phyloP scores from a whole-genome alignment of 805 yeast species.

The Kuraishia floccosa region DNA sequence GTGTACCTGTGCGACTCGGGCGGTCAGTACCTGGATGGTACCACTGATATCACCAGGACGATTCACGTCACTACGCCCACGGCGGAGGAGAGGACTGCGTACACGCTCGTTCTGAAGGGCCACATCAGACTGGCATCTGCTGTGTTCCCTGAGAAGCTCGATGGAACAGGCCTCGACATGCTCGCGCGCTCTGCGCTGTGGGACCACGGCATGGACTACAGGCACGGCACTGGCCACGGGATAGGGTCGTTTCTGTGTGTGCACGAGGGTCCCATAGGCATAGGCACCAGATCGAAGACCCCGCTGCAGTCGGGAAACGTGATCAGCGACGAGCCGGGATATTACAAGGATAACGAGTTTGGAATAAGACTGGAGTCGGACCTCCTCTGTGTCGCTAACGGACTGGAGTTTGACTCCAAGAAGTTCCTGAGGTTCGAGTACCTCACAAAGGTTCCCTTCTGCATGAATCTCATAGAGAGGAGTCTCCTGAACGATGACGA shows the following conservation, averaged over 20 bases:
- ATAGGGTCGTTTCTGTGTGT: slow-evolving; percentile 51
- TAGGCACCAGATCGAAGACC: slow-evolving; percentile 28
- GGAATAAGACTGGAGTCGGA: slow-evolving; percentile 90
- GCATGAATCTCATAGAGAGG: slow-evolving; percentile 60
- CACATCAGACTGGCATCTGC: slow-evolving; percentile 36
- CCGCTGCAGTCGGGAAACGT: slow-evolving; percentile 61
- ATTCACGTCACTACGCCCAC: slow-evolving; percentile 40
- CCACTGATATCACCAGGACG: slow-evolving; percentile 56
- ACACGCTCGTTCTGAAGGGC: slow-evolving; percentile 50
- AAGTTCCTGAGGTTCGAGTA: slow-evolving; percentile 67
- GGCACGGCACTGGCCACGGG: slow-evolving; percentile 60
- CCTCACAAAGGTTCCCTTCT: slow-evolving; percentile 77
- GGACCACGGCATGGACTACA: slow-evolving; percentile 45
- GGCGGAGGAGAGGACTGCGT: slow-evolving; percentile 31
- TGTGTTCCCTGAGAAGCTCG: slow-evolving; percentile 42
- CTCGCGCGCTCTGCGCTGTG: slow-evolving; percentile 50
- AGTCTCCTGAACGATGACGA: slow-evolving; percentile 49
- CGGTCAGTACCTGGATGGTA: slow-evolving; percentile 50
- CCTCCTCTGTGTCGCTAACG: slow-evolving; percentile 39
- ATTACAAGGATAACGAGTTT: slow-evolving; percentile 77
- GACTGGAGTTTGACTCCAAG: slow-evolving; percentile 39
- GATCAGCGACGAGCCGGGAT: slow-evolving; percentile 91
- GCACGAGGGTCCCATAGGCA: slow-evolving; percentile 56
- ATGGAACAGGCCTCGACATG: slow-evolving; percentile 43
- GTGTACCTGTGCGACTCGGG: slow-evolving; percentile 50